Conservation (phyloP, 2,329 filamentous ascomycete species). For the Dothideomycetes sp. region DNA sequence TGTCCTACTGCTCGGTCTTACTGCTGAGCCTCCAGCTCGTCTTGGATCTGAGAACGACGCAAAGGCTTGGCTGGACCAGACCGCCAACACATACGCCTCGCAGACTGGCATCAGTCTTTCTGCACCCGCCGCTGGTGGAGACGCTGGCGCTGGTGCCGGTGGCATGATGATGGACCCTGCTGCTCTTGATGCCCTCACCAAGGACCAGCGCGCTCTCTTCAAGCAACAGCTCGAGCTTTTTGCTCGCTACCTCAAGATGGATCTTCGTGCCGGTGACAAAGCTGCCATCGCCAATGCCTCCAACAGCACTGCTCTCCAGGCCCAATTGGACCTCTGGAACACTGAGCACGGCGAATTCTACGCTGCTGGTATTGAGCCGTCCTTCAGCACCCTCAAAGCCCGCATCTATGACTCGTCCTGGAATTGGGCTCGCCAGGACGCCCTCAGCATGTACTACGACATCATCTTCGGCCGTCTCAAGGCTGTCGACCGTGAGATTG, state of each 20-base stretch:
- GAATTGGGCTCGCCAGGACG: slow-evolving; percentile 98
- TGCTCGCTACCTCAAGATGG: slow-evolving; percentile 92
- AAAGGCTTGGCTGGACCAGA: slow-evolving; percentile 82
- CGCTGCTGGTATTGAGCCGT: slow-evolving; percentile 83
- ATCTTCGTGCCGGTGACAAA: slow-evolving; percentile 93
- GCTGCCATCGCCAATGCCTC: slow-evolving; percentile 76
- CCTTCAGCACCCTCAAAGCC: slow-evolving; percentile 87
- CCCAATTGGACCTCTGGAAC: slow-evolving; percentile 89
- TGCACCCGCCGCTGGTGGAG: slow-evolving; percentile 58
- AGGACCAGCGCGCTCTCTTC: slow-evolving; percentile 90
- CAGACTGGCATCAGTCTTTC: slow-evolving; percentile 76
- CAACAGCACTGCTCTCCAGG: slow-evolving; percentile 77
- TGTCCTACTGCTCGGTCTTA: slow-evolving; percentile 76
- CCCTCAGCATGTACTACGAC: slow-evolving; percentile 96
- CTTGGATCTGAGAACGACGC: slow-evolving; percentile 83
- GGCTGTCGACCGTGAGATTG: slow-evolving; percentile 91
- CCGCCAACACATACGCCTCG: slow-evolving; percentile 79
- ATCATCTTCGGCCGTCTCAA: slow-evolving; percentile 94
- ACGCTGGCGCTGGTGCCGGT: slow-evolving; percentile 57
- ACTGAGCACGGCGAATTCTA: slow-evolving; percentile 96
- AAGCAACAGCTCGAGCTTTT: slow-evolving; percentile 96
- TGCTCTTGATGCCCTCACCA: slow-evolving; percentile 90
- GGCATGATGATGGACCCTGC: slow-evolving; percentile 99
- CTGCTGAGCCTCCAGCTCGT: slow-evolving; percentile 82
- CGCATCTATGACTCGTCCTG: slow-evolving; percentile 95